These are phyloP conservation scores for Bruguiera parviflora DNA, from an alignment of 345 rosid species.

Conservation along the genomic window DNA sequence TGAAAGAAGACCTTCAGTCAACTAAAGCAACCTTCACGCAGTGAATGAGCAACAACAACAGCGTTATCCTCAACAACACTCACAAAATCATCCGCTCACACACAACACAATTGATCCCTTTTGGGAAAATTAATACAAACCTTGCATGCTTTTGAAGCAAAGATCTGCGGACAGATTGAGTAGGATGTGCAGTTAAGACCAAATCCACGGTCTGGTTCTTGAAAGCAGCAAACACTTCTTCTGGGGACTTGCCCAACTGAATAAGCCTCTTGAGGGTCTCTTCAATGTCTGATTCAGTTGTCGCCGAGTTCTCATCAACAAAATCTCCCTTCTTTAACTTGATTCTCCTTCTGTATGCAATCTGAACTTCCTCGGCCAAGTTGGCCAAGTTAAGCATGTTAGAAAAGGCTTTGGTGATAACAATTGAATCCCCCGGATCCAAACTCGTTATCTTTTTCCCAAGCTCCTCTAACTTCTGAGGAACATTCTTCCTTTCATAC, in stretches of 20 bases:
- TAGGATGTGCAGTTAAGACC: constrained; percentile 37
- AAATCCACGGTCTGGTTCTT: constrained; percentile 34
- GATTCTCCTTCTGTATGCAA: constrained; percentile 28
- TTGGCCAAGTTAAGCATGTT: constrained; percentile 37
- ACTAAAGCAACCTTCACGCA: not conserved
- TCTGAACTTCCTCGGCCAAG: constrained; percentile 35
- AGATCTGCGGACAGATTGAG: constrained; percentile 33
- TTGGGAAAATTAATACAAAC: constrained; percentile 27
- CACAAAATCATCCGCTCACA: not conserved
- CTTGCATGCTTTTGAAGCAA: constrained; percentile 96
- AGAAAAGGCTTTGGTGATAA: constrained; percentile 27
- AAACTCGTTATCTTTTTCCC: constrained; percentile 30
- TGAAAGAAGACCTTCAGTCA: not conserved
- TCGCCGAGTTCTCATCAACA: constrained; percentile 30
- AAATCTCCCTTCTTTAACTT: constrained; percentile 36
- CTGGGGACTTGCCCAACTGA: constrained; percentile 27
- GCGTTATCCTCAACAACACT: not conserved
- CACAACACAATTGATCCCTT: not conserved
- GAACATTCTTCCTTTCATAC: constrained; percentile 30
- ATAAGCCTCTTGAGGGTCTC: constrained; percentile 30
- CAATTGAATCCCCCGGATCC: constrained; percentile 38
- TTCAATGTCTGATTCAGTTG: constrained; percentile 35
- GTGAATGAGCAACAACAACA: not conserved
- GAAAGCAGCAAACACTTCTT: constrained; percentile 30
- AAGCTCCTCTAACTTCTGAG: constrained; percentile 30